A percentile compares a stretch with the other conserved stretches of the same genome.
phyloP scores from a whole-genome alignment of 306 rosid species.

The Ceratonia siliqua region DNA sequence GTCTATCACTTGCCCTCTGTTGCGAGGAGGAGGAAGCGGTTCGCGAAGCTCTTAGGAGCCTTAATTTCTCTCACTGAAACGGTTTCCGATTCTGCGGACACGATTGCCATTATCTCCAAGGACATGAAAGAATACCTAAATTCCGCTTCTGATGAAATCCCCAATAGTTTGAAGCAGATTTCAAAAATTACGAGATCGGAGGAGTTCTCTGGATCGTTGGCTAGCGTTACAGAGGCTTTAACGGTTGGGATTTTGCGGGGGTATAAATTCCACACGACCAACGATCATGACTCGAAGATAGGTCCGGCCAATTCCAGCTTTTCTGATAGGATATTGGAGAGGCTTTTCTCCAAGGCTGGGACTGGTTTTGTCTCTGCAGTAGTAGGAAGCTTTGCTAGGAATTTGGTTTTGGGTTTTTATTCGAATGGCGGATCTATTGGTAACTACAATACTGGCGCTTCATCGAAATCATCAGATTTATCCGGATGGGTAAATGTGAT shows the following conservation, averaged over 20 bases:
- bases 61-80: constrained; percentile 60
- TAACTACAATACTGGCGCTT: constrained; percentile 5
- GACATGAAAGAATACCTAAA: constrained; percentile 66
- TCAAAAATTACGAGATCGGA: constrained; percentile 69
- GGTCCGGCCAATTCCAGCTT: constrained; percentile 33
- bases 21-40: constrained; percentile 48
- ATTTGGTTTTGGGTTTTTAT: constrained; percentile 68
- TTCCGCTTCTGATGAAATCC: constrained; percentile 80
- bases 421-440: constrained; percentile 30
- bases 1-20: constrained; percentile 66
- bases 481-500: constrained; percentile 60
- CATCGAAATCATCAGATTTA: constrained; percentile 40
- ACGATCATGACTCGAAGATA: constrained; percentile 24
- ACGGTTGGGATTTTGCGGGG: constrained; percentile 65
- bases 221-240: constrained; percentile 58
- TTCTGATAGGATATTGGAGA: constrained; percentile 54
- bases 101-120: constrained; percentile 53
- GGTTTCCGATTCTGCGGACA: constrained; percentile 68
- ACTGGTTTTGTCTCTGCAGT: constrained; percentile 80
- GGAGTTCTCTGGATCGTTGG: constrained; percentile 55
- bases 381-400: constrained; percentile 94
- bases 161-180: constrained; percentile 73
- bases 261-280: constrained; percentile 31
- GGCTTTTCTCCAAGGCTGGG: constrained; percentile 70
- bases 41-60: constrained; percentile 58